Percentiles rank a stretch among this genome's conserved stretches.
These are phyloP conservation scores for Rhynchospora breviuscula DNA, from an alignment of 176 grass and related monocot genomes.

Conservation along the genomic window DNA sequence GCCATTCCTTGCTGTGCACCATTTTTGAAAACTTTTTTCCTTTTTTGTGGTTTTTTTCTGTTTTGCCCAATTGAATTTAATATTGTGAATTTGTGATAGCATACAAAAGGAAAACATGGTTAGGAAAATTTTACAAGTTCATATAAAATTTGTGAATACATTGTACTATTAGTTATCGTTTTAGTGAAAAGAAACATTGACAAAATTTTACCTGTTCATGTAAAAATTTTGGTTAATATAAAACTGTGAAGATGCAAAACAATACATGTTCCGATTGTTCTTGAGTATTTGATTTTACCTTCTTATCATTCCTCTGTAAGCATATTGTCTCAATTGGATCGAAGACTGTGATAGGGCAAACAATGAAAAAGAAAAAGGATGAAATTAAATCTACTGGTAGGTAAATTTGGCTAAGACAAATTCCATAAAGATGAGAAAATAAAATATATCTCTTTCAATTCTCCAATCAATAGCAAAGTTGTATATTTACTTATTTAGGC, in stretches of 20 bases:
- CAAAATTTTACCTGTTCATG: background rate
- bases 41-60: background rate
- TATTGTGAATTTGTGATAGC: background rate
- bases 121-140: too few species aligned
- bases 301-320: background rate
- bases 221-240: background rate
- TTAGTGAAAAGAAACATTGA: too few species aligned
- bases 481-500: too few species aligned
- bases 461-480: too few species aligned
- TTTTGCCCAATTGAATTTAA: background rate
- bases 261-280: background rate
- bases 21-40: background rate
- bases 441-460: too few species aligned
- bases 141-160: background rate
- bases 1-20: conserved; percentile 8
- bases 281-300: background rate
- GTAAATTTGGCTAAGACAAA: too few species aligned
- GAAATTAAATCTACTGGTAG: too few species aligned
- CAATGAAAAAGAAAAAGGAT: too few species aligned
- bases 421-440: too few species aligned
- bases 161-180: too few species aligned
- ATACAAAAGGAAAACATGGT: background rate
- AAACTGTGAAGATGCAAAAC: background rate
- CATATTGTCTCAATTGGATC: background rate
- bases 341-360: background rate